Evolutionary conservation across 352 stramenopile species (phyloP), one percentile per base, ranked within the genome.

Genomic region (Phytophthora rubi): DNA sequence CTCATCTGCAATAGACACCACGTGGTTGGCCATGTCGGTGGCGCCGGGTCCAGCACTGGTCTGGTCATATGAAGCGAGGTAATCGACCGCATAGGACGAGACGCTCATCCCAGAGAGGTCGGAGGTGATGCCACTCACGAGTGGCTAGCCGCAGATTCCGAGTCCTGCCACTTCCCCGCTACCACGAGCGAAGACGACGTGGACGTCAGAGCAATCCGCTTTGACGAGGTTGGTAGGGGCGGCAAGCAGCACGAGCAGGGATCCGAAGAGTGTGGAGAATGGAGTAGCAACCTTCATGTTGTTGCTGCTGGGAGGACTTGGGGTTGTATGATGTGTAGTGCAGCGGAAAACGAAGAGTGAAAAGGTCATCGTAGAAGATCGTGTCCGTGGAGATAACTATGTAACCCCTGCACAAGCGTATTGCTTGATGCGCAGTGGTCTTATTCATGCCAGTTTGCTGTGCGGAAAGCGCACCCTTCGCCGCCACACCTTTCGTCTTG

Each of bases 11-110:
- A 73, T 63, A 3, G 47, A 57, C 16, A 67, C 42, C 52, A 81
- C 57, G 26, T 79, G 67, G 58, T 74, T 79, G 23, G 70, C 68
- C 75, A 81, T 75, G 45, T 77, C 75, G 30, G 65, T 81, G 47
- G 71, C 75, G 0, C 68, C 75, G 0, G 71, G 39, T 1, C 67
- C 75, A 9, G 71, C 69, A 28, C 65, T 79, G 6, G 57, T 75
- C 59, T 79, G 68, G 37, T 65, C 67, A 13, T 54, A 48, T 0
- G 67, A 58, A 2, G 75, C 75, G 16, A 54, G 32, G 51, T 83
- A 83, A 52, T 65, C 54, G 9, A 83, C 69, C 0, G 76, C 69
- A 37, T 81, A 83, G 10, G 70, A 73, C n/a, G 61, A 73, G 37
- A 82, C 69, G 47, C 56, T 79, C 72, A 75, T 80, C 33, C 76